phyloP scores from a whole-genome alignment of 2,329 filamentous ascomycete genomes.

The Myriosclerotinia duriaeana region DNA sequence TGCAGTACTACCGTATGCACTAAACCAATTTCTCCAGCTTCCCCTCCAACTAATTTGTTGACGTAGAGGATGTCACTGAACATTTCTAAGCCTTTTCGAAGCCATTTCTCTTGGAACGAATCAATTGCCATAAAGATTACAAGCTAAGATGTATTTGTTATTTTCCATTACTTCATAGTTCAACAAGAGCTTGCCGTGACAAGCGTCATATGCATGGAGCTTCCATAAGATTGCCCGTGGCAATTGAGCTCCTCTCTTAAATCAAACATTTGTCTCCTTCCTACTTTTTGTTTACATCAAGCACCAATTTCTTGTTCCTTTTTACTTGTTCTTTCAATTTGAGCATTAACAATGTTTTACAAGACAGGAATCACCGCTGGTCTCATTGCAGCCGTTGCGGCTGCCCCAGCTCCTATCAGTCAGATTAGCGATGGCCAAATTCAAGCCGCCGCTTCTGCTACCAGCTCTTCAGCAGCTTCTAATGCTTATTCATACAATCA shows the following conservation, averaged over 20 bases:
- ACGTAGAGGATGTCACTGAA: neutral
- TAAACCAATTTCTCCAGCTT: constrained; percentile 5
- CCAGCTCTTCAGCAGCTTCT: neutral
- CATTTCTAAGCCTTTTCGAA: neutral
- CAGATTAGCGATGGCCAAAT: constrained; percentile 42
- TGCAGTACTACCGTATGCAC: neutral
- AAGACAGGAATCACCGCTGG: constrained; percentile 12
- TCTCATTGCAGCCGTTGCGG: constrained; percentile 2
- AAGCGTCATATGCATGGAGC: constrained; percentile 12
- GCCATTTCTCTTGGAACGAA: neutral
- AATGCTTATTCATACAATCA: constrained; percentile 34
- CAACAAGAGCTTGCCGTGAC: constrained; percentile 3
- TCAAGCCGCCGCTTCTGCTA: constrained; percentile 40
- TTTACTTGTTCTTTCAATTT: neutral
- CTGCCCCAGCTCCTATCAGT: constrained; percentile 27
- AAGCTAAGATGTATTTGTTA: neutral
- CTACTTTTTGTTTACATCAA: neutral
- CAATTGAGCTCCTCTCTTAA: constrained; percentile 1
- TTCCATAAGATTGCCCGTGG: constrained; percentile 3
- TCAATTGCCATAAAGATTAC: neutral
- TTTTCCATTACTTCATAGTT: constrained; percentile 22
- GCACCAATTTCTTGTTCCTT: neutral
- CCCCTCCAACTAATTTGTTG: neutral
- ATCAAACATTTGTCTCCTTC: constrained; percentile 1
- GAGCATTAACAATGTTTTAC: constrained; percentile 18